These are phyloP conservation scores for Elsinoe batatas DNA, from an alignment of 2,329 filamentous ascomycete genomes.

Conservation along the genomic window DNA sequence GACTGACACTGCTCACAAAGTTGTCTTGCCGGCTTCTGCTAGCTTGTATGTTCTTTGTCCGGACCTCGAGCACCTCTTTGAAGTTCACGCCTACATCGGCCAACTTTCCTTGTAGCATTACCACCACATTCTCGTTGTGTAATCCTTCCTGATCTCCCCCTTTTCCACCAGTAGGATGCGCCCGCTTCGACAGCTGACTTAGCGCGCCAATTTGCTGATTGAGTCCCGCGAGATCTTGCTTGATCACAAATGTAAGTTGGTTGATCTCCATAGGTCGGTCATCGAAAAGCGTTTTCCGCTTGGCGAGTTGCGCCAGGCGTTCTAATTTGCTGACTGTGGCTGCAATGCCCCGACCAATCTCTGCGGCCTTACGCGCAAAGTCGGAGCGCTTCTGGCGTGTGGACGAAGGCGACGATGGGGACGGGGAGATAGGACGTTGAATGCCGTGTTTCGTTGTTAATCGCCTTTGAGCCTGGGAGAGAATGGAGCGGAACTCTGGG, in stretches of 20 bases:
- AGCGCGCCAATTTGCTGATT: conserved; percentile 82
- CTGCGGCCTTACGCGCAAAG: conserved; percentile 82
- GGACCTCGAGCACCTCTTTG: conserved; percentile 91
- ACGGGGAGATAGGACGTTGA: conserved; percentile 58
- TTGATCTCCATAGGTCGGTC: conserved; percentile 95
- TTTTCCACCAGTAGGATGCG: conserved; percentile 54
- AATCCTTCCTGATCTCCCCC: conserved; percentile 69
- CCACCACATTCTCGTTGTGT: conserved; percentile 95
- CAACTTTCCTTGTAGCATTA: conserved; percentile 80
- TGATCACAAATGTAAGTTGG: conserved; percentile 94
- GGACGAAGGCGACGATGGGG: conserved; percentile 27
- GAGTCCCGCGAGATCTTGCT: conserved; percentile 78
- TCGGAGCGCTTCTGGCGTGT: conserved; percentile 56
- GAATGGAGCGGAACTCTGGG: conserved; percentile 84
- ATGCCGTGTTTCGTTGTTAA: conserved; percentile 62
- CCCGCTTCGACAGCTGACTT: conserved; percentile 65
- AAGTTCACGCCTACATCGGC: conserved; percentile 91
- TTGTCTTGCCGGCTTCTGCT: conserved; percentile 88
- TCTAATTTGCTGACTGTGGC: conserved; percentile 92
- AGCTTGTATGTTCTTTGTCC: conserved; percentile 96
- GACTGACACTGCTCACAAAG: conserved; percentile 83
- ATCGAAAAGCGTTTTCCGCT: conserved; percentile 92
- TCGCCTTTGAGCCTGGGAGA: conserved; percentile 63
- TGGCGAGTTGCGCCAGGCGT: conserved; percentile 86
- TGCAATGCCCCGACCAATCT: conserved; percentile 84